Evolutionary conservation across 2,329 filamentous ascomycete species (phyloP), one percentile per base, ranked within the genome.

Genomic region (Ophiostoma quercus): DNA sequence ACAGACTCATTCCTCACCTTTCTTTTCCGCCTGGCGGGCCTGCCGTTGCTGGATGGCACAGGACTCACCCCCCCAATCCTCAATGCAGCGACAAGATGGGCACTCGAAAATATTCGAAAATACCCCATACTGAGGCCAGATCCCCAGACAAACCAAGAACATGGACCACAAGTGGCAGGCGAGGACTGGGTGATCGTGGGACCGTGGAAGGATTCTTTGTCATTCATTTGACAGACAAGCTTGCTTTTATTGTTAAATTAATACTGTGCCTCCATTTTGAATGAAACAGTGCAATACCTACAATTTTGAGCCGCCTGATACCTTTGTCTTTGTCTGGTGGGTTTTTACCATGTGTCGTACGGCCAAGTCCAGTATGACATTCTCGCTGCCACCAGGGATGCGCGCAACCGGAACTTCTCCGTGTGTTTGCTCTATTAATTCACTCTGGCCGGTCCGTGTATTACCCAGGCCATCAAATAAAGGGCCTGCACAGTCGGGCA

Each of bases 1-100:
- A 86, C 84, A 0, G 73, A 80, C 1, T 77, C 77, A 9, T 87
- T 81, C 79, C 76, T 87, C 2, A 75, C 77, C 0, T 77, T 77
- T 12, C 73, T 87, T 63, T 86, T 81, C 74, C 73, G 78, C 7
- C 77, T 86, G 67, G 82, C 84, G 0, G 85, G 85, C 0, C 75
- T 87, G 43, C 80, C 80, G 0, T 80, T 77, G 16, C 74, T 87
- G 60, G 77, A 76, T 34, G 84, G 83, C 0, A 79, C 83, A 16
- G 83, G 83, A 0, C 78, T 80, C 54, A 75, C 80, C 6, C 83
- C 83, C n/a, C 83, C 83, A 0, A 77, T 79, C 0, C 71, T 85
- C 9, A 78, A 78, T 1, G 76, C 79, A 22, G 78, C 83, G 8
- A 68, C 84, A 22, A 75, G 82, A 0, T 83, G 83, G 81, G 83